A percentile compares a stretch with the other conserved stretches of the same genome.
phyloP scores from a whole-genome alignment of 371 early-diverging fungal genomes.

The Rhizopus sp. region DNA sequence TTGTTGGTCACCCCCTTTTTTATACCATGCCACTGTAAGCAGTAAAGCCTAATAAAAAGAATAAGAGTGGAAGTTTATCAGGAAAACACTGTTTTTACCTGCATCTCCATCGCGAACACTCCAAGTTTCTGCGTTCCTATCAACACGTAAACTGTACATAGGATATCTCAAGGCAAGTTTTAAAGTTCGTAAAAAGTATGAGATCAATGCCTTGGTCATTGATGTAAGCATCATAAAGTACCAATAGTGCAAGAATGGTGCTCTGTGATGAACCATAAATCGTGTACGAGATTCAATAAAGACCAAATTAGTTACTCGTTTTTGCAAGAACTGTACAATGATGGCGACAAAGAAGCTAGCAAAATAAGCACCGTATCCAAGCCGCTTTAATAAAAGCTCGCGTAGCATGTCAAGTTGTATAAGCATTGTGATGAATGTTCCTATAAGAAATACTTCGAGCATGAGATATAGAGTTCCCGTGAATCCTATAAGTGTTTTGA shows the following conservation, averaged over 20 bases:
- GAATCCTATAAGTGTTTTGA: conserved; percentile 28
- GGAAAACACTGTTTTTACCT: conserved; percentile 17
- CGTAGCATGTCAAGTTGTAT: conserved; percentile 38
- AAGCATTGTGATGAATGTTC: conserved; percentile 29
- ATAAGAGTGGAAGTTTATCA: background rate
- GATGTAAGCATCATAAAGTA: conserved; percentile 57
- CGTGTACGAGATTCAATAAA: conserved; percentile 37
- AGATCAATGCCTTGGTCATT: conserved; percentile 53
- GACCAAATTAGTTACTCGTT: conserved; percentile 38
- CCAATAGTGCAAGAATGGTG: conserved; percentile 51
- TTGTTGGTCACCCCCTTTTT: background rate
- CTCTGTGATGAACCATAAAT: conserved; percentile 39
- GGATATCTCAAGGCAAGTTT: conserved; percentile 46
- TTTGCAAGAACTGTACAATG: conserved; percentile 47
- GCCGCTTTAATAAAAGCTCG: conserved; percentile 30
- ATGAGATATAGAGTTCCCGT: conserved; percentile 51
- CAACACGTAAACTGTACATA: conserved; percentile 47
- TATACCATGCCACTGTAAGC: conserved; percentile 55
- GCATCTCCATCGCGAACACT: conserved; percentile 56
- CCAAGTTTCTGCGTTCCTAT: conserved; percentile 57
- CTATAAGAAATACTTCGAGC: conserved; percentile 42
- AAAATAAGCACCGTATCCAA: conserved; percentile 47
- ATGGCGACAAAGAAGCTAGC: conserved; percentile 49
- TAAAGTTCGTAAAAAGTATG: conserved; percentile 45
- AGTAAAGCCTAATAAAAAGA: conserved; percentile 30